Base-by-base conservation (phyloP, 371 early-diverging fungal genomes). In the Cokeromyces recurvatus region DNA sequence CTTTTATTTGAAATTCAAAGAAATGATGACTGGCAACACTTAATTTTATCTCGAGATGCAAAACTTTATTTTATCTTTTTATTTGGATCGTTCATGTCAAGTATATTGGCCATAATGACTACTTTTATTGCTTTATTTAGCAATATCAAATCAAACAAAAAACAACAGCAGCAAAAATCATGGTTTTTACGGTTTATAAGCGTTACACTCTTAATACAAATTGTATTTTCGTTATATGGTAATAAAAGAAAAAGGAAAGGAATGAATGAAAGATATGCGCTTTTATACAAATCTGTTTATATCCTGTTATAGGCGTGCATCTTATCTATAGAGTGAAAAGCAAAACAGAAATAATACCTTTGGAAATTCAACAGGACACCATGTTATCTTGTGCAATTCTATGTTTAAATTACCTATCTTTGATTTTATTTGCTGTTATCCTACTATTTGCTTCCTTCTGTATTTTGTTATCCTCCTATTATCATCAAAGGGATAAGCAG, bases 381-480 rank as follows among this genome's bases (percentile, higher is more conserved):
- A 45, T 40, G 12, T 20, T 52, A 21, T 55, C 51, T 15, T 55
- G 55, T 22, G 32, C 32, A 12, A 60, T 60, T 11, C 34, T 60
- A 34, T 55, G 61, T 51, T 51, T 55, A 32, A 60, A 51, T 27
- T 60, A 54, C 41, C 20, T 51, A n/a, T 51, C 52, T 4, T 24
- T 60, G n/a, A 29, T 48, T 10, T 11, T 48, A 3, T 60, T 60
- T 36, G 43, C 45, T 8, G 32, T 60, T 16, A 27, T 60, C 5
- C 16, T 60, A 11, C 31, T 55, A 19, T 55, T 54, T 27, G 61
- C 61, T 14, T 55, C 61, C 1, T 60, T 51, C 19, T 60, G 43
- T 40, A 48, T 60, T n/a, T n/a, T n/a, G n/a, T n/a, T n/a, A n/a
- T n/a, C n/a, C n/a, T n/a, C n/a, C n/a, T n/a, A n/a, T n/a, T n/a